Evolutionary conservation across 345 rosid species (phyloP).

Genomic region (Eucalyptus marginata): DNA sequence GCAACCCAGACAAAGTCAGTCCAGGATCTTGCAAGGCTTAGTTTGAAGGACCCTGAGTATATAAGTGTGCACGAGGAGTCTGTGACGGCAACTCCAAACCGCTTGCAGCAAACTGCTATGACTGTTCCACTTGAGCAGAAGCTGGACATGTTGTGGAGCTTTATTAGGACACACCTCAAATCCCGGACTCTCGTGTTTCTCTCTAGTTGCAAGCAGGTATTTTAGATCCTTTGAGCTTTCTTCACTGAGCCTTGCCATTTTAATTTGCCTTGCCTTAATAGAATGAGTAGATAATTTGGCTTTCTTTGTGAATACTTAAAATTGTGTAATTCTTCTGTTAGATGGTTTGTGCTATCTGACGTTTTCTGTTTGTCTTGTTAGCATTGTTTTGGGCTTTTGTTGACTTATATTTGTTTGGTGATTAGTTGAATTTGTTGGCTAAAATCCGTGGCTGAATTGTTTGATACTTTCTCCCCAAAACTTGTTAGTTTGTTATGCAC

Average conservation of each 20-base stretch:
- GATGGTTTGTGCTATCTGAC: not conserved
- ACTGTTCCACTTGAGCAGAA: conserved; percentile 83
- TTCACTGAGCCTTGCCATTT: not conserved
- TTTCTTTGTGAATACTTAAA: not conserved
- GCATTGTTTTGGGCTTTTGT: not conserved
- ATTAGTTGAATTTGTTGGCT: not conserved
- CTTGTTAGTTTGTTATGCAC: not conserved
- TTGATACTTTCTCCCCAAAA: not conserved
- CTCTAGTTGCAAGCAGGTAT: conserved; percentile 90
- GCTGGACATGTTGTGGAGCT: conserved; percentile 90
- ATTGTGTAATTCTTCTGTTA: not conserved
- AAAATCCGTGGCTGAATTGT: not conserved
- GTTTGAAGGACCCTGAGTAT: conserved; percentile 94
- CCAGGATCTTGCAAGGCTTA: conserved; percentile 94
- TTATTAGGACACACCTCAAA: conserved; percentile 68
- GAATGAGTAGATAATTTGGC: not conserved
- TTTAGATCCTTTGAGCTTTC: not conserved
- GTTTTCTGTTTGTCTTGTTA: not conserved
- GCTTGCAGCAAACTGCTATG: conserved; percentile 73
- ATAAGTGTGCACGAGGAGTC: conserved; percentile 84
- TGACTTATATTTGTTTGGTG: not conserved
- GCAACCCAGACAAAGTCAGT: conserved; percentile 94
- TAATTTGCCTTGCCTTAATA: not conserved
- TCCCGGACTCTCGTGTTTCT: conserved; percentile 84
- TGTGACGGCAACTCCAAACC: conserved; percentile 67